phyloP scores from a whole-genome alignment of 139 green algal species.

The Tetraselmis chui region DNA sequence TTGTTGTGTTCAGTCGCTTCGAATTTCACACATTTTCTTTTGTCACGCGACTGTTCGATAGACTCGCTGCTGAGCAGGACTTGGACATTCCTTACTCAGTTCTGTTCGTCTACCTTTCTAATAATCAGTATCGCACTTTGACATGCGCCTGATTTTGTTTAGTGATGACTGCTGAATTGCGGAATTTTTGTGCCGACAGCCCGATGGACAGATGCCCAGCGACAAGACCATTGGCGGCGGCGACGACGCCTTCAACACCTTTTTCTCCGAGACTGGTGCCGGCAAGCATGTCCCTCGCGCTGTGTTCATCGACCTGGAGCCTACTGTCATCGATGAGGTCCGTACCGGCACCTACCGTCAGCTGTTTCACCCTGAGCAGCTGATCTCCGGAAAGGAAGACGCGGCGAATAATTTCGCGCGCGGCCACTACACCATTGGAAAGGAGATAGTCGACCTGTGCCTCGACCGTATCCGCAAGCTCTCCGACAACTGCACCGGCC shows the following conservation, averaged over 20 bases:
- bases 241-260: conserved; percentile 95
- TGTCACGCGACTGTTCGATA: too few relatives aligned
- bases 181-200: background rate
- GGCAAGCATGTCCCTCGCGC: conserved; percentile 85
- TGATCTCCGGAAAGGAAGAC: conserved; percentile 95
- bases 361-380: conserved; percentile 97
- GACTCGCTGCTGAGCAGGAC: too few relatives aligned
- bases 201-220: conserved; percentile 75
- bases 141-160: too few relatives aligned
- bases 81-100: too few relatives aligned
- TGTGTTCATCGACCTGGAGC: conserved; percentile 96
- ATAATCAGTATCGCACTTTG: too few relatives aligned
- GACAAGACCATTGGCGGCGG: conserved; percentile 88
- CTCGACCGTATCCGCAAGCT: conserved; percentile 95
- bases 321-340: conserved; percentile 94
- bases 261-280: conserved; percentile 92
- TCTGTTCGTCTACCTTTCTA: too few relatives aligned
- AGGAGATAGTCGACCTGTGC: conserved; percentile 93
- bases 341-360: conserved; percentile 92
- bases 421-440: conserved; percentile 71
- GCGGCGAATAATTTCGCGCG: conserved; percentile 78
- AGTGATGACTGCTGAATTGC: too few relatives aligned
- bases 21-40: too few relatives aligned
- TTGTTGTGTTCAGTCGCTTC: too few relatives aligned
- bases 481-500: conserved; percentile 93